These are phyloP conservation scores for Trametes coccinea DNA, from an alignment of 768 basidiomycete genomes.

Conservation along the genomic window DNA sequence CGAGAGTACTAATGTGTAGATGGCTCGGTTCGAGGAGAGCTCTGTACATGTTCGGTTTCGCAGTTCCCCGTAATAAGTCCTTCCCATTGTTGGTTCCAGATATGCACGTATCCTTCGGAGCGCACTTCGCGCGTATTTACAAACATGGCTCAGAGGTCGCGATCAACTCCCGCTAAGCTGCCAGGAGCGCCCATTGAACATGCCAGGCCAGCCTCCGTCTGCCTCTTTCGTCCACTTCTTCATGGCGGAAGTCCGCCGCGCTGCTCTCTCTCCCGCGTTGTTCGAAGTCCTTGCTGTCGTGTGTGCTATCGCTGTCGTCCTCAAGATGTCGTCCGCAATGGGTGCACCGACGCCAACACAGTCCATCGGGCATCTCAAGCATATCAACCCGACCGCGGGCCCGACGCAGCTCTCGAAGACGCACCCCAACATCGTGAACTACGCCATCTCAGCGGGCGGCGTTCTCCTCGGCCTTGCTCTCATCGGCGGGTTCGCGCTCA, in stretches of 20 bases:
- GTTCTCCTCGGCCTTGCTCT: constrained; percentile 14
- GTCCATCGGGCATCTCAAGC: constrained; percentile 3
- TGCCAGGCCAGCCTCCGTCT: neutral
- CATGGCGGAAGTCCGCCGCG: too few species aligned
- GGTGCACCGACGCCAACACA: neutral
- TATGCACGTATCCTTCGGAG: too few species aligned
- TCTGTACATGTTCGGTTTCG: neutral
- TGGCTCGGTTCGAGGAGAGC: neutral
- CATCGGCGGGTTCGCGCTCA: constrained; percentile 10
- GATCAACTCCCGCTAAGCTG: too few species aligned
- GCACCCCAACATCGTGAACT: constrained; percentile 19
- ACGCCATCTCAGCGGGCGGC: constrained; percentile 15
- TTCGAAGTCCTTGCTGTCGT: too few species aligned
- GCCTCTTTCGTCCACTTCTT: neutral
- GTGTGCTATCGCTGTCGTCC: too few species aligned
- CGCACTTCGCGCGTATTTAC: too few species aligned
- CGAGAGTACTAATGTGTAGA: neutral
- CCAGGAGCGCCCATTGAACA: neutral
- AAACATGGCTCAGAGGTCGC: too few species aligned
- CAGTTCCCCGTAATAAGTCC: too few species aligned
- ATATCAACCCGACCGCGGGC: constrained; percentile 3
- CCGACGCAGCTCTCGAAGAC: constrained; percentile 12
- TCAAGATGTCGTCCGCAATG: neutral
- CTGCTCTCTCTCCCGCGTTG: too few species aligned
- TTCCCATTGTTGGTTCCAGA: too few species aligned